Percentiles rank a stretch among this genome's conserved stretches.
phyloP scores from a whole-genome alignment of 2,329 filamentous ascomycete species.

The Ramularia endophylla region DNA sequence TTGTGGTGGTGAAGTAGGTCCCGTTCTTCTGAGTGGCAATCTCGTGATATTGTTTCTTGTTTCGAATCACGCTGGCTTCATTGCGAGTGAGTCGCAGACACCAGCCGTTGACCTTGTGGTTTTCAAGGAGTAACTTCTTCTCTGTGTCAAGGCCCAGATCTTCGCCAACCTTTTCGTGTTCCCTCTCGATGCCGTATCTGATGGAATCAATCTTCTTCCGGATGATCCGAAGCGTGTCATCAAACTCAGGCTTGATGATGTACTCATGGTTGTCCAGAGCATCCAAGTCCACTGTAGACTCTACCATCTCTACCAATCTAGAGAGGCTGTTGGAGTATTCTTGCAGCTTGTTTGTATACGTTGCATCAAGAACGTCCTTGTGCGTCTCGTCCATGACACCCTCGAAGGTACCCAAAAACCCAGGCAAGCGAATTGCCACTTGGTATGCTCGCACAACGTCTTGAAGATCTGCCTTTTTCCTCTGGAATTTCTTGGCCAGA shows the following conservation, averaged over 20 bases:
- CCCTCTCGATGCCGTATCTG: slow-evolving; percentile 72
- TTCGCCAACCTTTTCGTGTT: slow-evolving; percentile 68
- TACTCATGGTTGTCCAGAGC: slow-evolving; percentile 96
- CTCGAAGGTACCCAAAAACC: slow-evolving; percentile 82
- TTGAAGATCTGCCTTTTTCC: slow-evolving; percentile 83
- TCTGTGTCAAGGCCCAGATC: slow-evolving; percentile 90
- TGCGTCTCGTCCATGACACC: slow-evolving; percentile 95
- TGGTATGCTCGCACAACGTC: slow-evolving; percentile 96
- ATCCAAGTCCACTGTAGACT: slow-evolving; percentile 93
- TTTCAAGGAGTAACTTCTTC: slow-evolving; percentile 97
- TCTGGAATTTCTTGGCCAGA: slow-evolving; percentile 89
- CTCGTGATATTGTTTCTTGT: slow-evolving; percentile 84
- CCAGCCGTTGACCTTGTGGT: slow-evolving; percentile 92
- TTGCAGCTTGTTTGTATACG: slow-evolving; percentile 76
- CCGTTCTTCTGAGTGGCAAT: slow-evolving; percentile 99
- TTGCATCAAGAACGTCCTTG: slow-evolving; percentile 74
- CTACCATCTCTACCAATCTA: slow-evolving; percentile 95
- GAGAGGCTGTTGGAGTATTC: slow-evolving; percentile 71
- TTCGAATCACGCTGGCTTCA: slow-evolving; percentile 88
- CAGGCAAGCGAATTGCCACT: slow-evolving; percentile 84
- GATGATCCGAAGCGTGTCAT: slow-evolving; percentile 81
- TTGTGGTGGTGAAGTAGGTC: slow-evolving; percentile 91
- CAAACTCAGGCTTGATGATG: slow-evolving; percentile 98
- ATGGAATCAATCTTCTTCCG: slow-evolving; percentile 84
- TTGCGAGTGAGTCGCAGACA: slow-evolving; percentile 89